Percentiles rank a stretch among this genome's conserved stretches.
These are phyloP conservation scores for Komagataella phaffii DNA, from an alignment of 805 yeast species.

Conservation along the genomic window DNA sequence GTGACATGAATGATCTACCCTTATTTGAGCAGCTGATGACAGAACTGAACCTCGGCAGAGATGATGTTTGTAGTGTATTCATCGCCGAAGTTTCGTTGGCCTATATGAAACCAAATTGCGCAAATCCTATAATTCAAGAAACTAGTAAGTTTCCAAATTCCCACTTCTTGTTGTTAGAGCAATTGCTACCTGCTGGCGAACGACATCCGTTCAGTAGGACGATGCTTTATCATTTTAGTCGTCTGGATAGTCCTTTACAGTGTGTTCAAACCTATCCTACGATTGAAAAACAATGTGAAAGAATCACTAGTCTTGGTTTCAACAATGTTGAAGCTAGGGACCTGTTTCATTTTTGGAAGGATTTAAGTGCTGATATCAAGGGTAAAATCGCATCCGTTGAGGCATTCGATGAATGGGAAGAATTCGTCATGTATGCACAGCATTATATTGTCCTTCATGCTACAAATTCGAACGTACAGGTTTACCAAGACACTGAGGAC, in stretches of 20 bases:
- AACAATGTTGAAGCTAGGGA: conserved; percentile 34
- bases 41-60: conserved; percentile 10
- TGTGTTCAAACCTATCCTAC: conserved; percentile 49
- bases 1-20: conserved; percentile 42
- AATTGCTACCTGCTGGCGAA: conserved; percentile 50
- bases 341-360: conserved; percentile 46
- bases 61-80: conserved; percentile 35
- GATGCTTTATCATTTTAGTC: conserved; percentile 61
- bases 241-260: conserved; percentile 53
- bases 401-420: conserved; percentile 78
- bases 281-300: conserved; percentile 26
- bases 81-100: conserved; percentile 78
- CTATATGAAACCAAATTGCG: conserved; percentile 56
- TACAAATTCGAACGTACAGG: conserved; percentile 18
- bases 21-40: conserved; percentile 21
- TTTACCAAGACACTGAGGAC: neutral
- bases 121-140: conserved; percentile 44
- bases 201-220: conserved; percentile 58
- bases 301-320: conserved; percentile 39
- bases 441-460: conserved; percentile 65
- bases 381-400: conserved; percentile 35
- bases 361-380: conserved; percentile 25
- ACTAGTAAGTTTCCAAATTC: conserved; percentile 31
- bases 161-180: conserved; percentile 60
- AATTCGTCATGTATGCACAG: conserved; percentile 60